Evolutionary conservation across 192 early-diverging fungal genomes (phyloP).

Genomic region (Umbelopsis sp.): DNA sequence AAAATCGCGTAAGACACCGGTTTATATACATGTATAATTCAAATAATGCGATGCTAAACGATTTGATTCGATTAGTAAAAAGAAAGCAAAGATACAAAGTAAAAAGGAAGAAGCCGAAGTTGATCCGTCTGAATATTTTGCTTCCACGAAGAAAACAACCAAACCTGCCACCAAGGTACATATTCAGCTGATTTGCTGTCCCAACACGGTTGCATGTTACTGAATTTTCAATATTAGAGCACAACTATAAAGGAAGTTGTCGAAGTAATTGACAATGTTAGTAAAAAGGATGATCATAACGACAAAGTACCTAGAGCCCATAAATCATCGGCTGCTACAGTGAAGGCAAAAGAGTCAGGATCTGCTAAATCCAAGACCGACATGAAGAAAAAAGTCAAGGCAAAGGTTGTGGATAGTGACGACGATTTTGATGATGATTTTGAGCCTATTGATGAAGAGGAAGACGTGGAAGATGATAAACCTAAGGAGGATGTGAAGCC

Average conservation of each 20-base stretch:
- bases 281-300: background rate
- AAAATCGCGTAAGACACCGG: background rate
- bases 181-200: background rate
- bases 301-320: background rate
- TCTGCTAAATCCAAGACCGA: background rate
- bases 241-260: background rate
- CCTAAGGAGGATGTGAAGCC: background rate
- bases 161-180: background rate
- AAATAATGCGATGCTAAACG: background rate
- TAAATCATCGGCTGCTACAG: too few relatives aligned
- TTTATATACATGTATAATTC: too few relatives aligned
- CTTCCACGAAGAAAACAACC: background rate
- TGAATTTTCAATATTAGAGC: background rate
- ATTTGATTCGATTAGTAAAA: background rate
- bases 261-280: background rate
- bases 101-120: background rate
- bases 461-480: background rate
- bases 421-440: slow-evolving; percentile 3
- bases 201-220: too few relatives aligned
- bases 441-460: background rate
- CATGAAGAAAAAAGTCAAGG: background rate
- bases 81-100: background rate
- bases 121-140: slow-evolving; percentile 10
- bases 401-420: background rate
- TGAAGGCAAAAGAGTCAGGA: background rate